Base-by-base conservation (phyloP, 2,329 filamentous ascomycete species). In the Teratosphaeria destructans region DNA sequence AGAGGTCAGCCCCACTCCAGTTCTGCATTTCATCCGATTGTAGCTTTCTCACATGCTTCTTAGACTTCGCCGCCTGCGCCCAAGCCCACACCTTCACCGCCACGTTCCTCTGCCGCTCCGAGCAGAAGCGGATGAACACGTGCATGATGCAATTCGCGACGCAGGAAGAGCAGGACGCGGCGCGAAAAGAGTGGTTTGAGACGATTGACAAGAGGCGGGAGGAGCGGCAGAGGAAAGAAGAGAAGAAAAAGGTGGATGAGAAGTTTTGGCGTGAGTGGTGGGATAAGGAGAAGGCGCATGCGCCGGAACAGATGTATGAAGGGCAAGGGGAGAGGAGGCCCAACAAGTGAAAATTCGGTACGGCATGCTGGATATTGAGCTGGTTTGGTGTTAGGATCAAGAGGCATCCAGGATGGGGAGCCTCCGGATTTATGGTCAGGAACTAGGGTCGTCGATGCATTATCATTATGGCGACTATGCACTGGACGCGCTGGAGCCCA, bases 81-180 rank as follows among this genome's bases (percentile, higher is more conserved):
- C 81, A 87, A 56, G 86, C 87, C 71, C 88, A 90, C 65, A 97
- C 92, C 5, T 84, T 97, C 68, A 91, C 87, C 59, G 88, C 94
- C 60, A 88, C 91, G 12, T 96, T 94, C 79, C 83, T 85, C 57
- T 99, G 94, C 78, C 87, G 90, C 58, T 76, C 81, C 55, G 82
- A 92, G 70, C 88, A 91, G 69, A 85, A 87, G 63, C 80, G 82
- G 39, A 99, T 99, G 94, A 99, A 99, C 77, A 81, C 79, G 62
- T 99, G 94, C 78, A 96, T 99, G 91, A 81, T 92, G 66, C 75
- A 81, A 59, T 88, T 95, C 77, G 92, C 93, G 59, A 95, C 89
- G 64, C 88, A 86, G 64, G 85, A 82, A 58, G 90, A 95, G 73
- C 83, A 95, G 74, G 94, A 99, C 76, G 85, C 85, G 27, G 94